A percentile compares a stretch with the other conserved stretches of the same genome.
These are phyloP conservation scores for Ottelia alismoides DNA, from an alignment of 106 monocot species.

Conservation along the genomic window DNA sequence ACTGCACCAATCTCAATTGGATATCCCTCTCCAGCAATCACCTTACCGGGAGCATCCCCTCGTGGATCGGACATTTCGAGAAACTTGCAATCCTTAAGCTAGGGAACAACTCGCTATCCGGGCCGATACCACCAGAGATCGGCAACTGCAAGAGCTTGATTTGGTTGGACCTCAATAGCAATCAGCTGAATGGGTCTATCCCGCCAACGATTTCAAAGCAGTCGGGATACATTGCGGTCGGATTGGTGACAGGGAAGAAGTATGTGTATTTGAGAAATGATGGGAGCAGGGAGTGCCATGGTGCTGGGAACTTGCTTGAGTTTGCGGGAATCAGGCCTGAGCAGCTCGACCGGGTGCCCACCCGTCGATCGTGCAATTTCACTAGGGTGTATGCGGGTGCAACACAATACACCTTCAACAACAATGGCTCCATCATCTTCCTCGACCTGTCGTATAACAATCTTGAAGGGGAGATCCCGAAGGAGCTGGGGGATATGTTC, in stretches of 20 bases:
- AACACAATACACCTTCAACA: slow-evolving; percentile 77
- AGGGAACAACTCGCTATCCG: slow-evolving; percentile 84
- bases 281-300: slow-evolving; percentile 53
- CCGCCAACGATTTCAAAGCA: slow-evolving; percentile 53
- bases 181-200: slow-evolving; percentile 49
- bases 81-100: slow-evolving; percentile 80
- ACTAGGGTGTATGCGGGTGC: slow-evolving; percentile 73
- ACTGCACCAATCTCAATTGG: slow-evolving; percentile 62
- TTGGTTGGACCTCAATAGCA: slow-evolving; percentile 83
- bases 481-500: slow-evolving; percentile 61
- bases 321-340: slow-evolving; percentile 75
- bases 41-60: slow-evolving; percentile 44
- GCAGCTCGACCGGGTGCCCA: slow-evolving; percentile 16
- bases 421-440: slow-evolving; percentile 91
- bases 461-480: slow-evolving; percentile 40
- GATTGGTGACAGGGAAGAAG: slow-evolving; percentile 57
- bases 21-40: slow-evolving; percentile 73
- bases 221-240: slow-evolving; percentile 78
- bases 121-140: slow-evolving; percentile 56
- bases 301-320: slow-evolving; percentile 61
- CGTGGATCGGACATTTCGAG: slow-evolving; percentile 51
- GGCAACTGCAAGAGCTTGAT: slow-evolving; percentile 88
- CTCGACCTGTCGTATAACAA: slow-evolving; percentile 75
- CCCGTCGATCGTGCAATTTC: slow-evolving; percentile 61
- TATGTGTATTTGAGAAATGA: slow-evolving; percentile 68